These are phyloP conservation scores for Candida arabinofermentans DNA, from an alignment of 805 yeast genomes.

Conservation along the genomic window DNA sequence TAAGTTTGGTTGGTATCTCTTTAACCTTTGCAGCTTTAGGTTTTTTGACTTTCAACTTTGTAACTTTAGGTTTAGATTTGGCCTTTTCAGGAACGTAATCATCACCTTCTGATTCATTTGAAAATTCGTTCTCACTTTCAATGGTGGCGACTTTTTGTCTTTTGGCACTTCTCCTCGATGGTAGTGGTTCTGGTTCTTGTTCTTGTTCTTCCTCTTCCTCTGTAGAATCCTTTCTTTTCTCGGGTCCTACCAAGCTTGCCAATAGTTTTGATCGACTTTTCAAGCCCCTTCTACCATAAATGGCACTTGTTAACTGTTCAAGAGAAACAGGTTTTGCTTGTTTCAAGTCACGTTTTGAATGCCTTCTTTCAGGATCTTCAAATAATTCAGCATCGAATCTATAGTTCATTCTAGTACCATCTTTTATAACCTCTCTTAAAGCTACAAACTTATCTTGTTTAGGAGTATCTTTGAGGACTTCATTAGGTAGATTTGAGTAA, in stretches of 20 bases:
- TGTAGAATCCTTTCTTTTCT: too few relatives aligned
- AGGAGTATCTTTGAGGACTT: slow-evolving; percentile 9
- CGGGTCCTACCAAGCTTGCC: too few relatives aligned
- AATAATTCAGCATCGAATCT: slow-evolving; percentile 11
- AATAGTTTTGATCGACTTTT: background rate
- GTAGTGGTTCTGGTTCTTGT: too few relatives aligned
- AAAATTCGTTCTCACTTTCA: too few relatives aligned
- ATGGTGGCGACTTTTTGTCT: too few relatives aligned
- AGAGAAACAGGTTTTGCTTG: slow-evolving; percentile 7
- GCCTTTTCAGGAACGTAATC: too few relatives aligned
- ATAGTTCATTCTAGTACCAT: slow-evolving; percentile 21
- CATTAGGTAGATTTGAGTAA: slow-evolving; percentile 21
- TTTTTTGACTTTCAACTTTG: too few relatives aligned
- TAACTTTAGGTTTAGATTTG: too few relatives aligned
- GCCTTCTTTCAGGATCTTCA: background rate
- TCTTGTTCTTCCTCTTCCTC: too few relatives aligned
- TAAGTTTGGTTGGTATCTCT: background rate
- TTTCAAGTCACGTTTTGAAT: slow-evolving; percentile 1
- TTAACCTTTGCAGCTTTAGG: too few relatives aligned
- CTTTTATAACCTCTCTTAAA: slow-evolving; percentile 10
- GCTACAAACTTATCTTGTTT: slow-evolving; percentile 7
- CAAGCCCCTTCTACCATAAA: slow-evolving; percentile 7
- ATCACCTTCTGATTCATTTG: too few relatives aligned
- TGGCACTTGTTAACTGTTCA: slow-evolving; percentile 13
- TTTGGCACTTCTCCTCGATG: too few relatives aligned